Evolutionary conservation across 345 rosid species (phyloP).

Genomic region (Syzygium aromaticum): DNA sequence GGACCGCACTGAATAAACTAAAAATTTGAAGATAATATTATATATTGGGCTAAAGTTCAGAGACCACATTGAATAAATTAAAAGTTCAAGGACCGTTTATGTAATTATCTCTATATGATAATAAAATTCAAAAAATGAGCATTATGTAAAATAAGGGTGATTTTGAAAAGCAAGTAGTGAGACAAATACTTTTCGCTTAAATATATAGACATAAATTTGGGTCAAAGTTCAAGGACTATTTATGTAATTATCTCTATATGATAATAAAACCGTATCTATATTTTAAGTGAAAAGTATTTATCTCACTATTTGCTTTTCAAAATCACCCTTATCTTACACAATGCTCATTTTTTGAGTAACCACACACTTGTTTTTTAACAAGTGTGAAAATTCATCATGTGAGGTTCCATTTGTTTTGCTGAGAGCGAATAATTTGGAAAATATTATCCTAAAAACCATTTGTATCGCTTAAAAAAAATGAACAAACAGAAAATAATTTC

Average conservation of each 20-base stretch:
- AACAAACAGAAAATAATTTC: too few relatives aligned
- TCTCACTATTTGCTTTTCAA: background rate
- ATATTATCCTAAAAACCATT: background rate
- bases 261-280: background rate
- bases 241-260: background rate
- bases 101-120: background rate
- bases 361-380: background rate
- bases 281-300: background rate
- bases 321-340: background rate
- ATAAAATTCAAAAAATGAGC: too few relatives aligned
- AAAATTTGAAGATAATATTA: rapidly evolving
- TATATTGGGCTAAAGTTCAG: too few relatives aligned
- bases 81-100: too few relatives aligned
- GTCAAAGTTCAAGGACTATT: background rate
- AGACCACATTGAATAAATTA: too few relatives aligned
- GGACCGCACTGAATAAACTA: too few relatives aligned
- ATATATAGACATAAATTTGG: too few relatives aligned
- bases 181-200: too few relatives aligned
- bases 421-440: background rate
- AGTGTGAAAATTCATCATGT: background rate
- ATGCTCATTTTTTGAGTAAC: too few relatives aligned
- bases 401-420: background rate
- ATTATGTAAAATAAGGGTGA: too few relatives aligned
- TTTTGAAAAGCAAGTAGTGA: too few relatives aligned
- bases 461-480: background rate